phyloP scores from a whole-genome alignment of 768 basidiomycete genomes.

The Lentinula lateritia region DNA sequence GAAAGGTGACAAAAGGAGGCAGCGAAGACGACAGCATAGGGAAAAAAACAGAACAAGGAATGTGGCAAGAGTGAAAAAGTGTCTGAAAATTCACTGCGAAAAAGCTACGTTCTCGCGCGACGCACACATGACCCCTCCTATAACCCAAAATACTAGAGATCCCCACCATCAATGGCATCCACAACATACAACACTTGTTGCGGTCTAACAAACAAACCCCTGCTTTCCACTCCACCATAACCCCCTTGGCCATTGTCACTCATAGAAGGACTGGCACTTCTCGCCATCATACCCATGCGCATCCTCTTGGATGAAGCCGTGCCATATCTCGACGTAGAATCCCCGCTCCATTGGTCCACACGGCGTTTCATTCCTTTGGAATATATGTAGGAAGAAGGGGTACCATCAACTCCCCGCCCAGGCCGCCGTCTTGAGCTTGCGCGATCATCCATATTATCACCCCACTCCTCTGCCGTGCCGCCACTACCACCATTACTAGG shows the following conservation, averaged over 20 bases:
- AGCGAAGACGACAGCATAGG: too few relatives aligned
- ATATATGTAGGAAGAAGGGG: slow-evolving; percentile 40
- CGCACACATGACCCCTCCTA: background rate
- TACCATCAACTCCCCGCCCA: slow-evolving; percentile 24
- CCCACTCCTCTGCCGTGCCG: slow-evolving; percentile 41
- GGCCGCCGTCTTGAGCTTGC: slow-evolving; percentile 39
- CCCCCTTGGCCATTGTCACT: slow-evolving; percentile 45
- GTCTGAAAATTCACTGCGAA: background rate
- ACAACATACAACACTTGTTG: slow-evolving; percentile 86
- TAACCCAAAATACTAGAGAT: background rate
- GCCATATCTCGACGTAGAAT: slow-evolving; percentile 10
- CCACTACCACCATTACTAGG: slow-evolving; percentile 27
- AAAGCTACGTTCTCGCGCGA: background rate
- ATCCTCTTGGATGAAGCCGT: slow-evolving; percentile 48
- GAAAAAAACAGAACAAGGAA: too few relatives aligned
- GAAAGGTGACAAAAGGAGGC: background rate
- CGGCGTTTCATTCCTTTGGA: slow-evolving; percentile 23
- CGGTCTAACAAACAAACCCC: slow-evolving; percentile 80
- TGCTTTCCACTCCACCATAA: slow-evolving; percentile 39
- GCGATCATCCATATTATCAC: slow-evolving; percentile 16
- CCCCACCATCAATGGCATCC: slow-evolving; percentile 63
- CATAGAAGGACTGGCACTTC: slow-evolving; percentile 62
- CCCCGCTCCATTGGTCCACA: slow-evolving; percentile 35
- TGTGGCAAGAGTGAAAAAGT: too few relatives aligned
- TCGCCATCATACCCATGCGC: slow-evolving; percentile 50